These are phyloP conservation scores for Arxiozyma slooffiae DNA, from an alignment of 1,139 yeast genomes.

Conservation along the genomic window DNA sequence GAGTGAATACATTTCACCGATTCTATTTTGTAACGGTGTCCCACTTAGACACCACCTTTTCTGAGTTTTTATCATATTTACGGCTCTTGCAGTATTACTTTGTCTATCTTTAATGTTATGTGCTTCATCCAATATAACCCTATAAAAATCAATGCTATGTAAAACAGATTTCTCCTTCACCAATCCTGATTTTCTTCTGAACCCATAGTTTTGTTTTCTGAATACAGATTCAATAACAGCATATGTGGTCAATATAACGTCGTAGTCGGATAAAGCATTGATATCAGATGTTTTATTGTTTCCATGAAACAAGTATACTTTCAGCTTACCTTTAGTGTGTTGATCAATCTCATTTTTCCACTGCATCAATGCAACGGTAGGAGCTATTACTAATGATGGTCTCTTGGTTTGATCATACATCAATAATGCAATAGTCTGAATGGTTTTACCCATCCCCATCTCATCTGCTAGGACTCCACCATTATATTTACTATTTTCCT, in stretches of 20 bases:
- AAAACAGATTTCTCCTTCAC: slow-evolving; percentile 69
- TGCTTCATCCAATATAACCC: slow-evolving; percentile 94
- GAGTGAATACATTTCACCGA: slow-evolving; percentile 90
- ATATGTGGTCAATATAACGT: slow-evolving; percentile 83
- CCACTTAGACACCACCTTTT: slow-evolving; percentile 91
- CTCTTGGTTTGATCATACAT: slow-evolving; percentile 53
- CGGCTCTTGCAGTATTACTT: slow-evolving; percentile 85
- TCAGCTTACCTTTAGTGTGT: slow-evolving; percentile 64
- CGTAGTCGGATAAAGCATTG: slow-evolving; percentile 52
- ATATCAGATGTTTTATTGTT: slow-evolving; percentile 54
- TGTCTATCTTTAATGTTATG: slow-evolving; percentile 94
- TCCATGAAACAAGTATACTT: slow-evolving; percentile 74
- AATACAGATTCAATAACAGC: slow-evolving; percentile 82
- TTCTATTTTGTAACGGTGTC: slow-evolving; percentile 90
- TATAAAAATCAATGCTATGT: slow-evolving; percentile 66
- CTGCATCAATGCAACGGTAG: slow-evolving; percentile 95
- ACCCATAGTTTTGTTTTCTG: slow-evolving; percentile 77
- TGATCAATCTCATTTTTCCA: slow-evolving; percentile 89
- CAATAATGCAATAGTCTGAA: slow-evolving; percentile 83
- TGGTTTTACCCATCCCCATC: slow-evolving; percentile 99
- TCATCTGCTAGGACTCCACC: slow-evolving; percentile 98
- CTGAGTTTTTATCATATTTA: slow-evolving; percentile 56
- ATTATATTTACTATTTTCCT: slow-evolving; percentile 62
- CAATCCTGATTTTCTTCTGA: slow-evolving; percentile 56
- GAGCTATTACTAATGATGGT: slow-evolving; percentile 88